A percentile compares a stretch with the other conserved stretches of the same genome.
Evolutionary conservation across 495 filamentous ascomycete genomes (phyloP).

Genomic region (Lichenothelia convexa): DNA sequence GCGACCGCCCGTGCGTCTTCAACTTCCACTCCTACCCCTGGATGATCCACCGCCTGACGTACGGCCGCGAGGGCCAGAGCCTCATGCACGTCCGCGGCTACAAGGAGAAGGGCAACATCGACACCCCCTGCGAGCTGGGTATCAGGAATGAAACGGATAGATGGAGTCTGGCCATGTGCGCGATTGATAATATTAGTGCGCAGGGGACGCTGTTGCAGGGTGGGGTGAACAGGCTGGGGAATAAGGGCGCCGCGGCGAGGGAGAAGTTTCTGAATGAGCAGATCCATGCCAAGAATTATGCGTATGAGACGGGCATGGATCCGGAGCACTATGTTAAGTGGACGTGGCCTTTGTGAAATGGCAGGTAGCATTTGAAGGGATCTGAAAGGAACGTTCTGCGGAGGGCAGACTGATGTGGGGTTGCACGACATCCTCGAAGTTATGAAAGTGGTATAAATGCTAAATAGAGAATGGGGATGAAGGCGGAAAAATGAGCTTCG

Average conservation of each 20-base stretch:
- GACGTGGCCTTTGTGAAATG: conserved; percentile 36
- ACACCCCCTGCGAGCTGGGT: conserved; percentile 64
- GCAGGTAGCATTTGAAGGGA: too few relatives aligned
- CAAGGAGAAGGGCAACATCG: conserved; percentile 52
- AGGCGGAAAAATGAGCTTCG: too few relatives aligned
- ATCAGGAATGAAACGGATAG: conserved; percentile 54
- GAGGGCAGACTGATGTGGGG: too few relatives aligned
- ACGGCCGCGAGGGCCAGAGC: conserved; percentile 33
- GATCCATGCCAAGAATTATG: conserved; percentile 36
- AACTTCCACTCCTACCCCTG: conserved; percentile 56
- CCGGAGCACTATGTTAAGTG: conserved; percentile 45
- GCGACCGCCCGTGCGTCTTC: conserved; percentile 39
- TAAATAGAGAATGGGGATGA: too few relatives aligned
- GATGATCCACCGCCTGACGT: conserved; percentile 45
- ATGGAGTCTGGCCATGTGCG: conserved; percentile 52
- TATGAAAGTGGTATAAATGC: too few relatives aligned
- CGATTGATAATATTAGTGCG: conserved; percentile 41
- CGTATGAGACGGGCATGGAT: conserved; percentile 48
- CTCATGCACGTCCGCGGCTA: conserved; percentile 45
- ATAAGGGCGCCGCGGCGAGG: conserved; percentile 36
- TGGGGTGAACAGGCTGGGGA: conserved; percentile 32
- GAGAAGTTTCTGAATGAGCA: conserved; percentile 41
- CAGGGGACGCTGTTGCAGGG: too few relatives aligned
- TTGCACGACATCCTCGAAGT: too few relatives aligned
- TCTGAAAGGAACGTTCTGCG: too few relatives aligned